phyloP scores from a whole-genome alignment of 805 yeast species.

The Candida yuanshanica region DNA sequence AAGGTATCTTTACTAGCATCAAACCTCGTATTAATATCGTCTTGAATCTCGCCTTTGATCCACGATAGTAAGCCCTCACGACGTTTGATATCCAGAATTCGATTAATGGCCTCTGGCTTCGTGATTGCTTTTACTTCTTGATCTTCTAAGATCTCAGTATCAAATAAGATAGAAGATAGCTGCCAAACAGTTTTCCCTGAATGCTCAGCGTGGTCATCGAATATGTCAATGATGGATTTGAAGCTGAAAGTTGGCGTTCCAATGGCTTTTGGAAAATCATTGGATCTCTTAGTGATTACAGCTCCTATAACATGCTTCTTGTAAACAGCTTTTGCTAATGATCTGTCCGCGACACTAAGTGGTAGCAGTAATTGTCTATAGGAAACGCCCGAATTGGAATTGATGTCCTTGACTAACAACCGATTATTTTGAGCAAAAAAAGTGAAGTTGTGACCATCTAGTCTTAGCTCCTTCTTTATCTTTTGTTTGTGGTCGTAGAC shows the following conservation, averaged over 20 bases:
- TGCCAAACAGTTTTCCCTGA: constrained; percentile 39
- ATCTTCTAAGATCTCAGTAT: constrained; percentile 24
- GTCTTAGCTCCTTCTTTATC: constrained; percentile 25
- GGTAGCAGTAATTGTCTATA: not conserved
- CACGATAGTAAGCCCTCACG: constrained; percentile 48
- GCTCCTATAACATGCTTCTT: constrained; percentile 22
- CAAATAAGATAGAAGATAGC: constrained; percentile 62
- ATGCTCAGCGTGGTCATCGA: constrained; percentile 10
- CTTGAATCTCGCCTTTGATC: constrained; percentile 42
- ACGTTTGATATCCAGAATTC: constrained; percentile 30
- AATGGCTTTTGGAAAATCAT: constrained; percentile 33
- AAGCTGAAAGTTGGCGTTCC: constrained; percentile 28
- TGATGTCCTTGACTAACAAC: not conserved
- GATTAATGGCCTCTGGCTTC: constrained; percentile 17
- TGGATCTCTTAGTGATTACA: constrained; percentile 23
- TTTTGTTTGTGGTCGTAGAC: constrained; percentile 23
- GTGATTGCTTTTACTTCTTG: constrained; percentile 19
- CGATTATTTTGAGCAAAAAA: constrained; percentile 15
- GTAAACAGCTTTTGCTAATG: constrained; percentile 15
- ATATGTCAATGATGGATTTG: constrained; percentile 22
- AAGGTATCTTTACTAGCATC: constrained; percentile 37
- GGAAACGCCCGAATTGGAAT: not conserved
- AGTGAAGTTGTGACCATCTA: constrained; percentile 21
- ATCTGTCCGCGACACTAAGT: constrained; percentile 6
- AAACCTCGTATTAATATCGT: constrained; percentile 25